Evolutionary conservation across 352 stramenopile genomes (phyloP).

Genomic region (Paralagenidium karlingii): DNA sequence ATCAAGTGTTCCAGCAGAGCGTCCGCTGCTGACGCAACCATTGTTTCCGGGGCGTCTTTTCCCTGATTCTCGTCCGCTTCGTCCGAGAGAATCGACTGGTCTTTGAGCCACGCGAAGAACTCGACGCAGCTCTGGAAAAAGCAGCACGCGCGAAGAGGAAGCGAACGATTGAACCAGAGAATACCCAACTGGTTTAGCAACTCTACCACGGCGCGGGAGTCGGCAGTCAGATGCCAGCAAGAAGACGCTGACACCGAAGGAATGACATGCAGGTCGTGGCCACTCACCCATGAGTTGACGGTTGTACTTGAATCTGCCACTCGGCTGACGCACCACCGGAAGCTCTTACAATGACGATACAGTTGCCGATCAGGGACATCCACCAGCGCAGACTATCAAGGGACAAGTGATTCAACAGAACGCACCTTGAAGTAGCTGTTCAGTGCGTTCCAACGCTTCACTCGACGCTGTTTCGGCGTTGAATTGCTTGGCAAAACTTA

Average conservation of each 20-base stretch:
- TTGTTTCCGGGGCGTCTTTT: not conserved
- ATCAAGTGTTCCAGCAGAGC: constrained; percentile 13
- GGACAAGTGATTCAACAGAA: not conserved
- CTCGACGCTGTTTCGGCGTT: not conserved
- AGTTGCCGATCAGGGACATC: constrained; percentile 2
- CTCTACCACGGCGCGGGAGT: constrained; percentile 8
- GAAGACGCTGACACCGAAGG: not conserved
- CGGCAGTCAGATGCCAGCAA: constrained; percentile 2
- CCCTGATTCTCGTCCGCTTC: constrained; percentile 1
- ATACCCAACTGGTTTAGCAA: constrained; percentile 55
- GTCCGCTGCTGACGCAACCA: constrained; percentile 1
- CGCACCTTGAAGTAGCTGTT: not conserved
- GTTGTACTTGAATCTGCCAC: too few relatives aligned
- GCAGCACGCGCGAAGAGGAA: constrained; percentile 27
- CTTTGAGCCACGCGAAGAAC: constrained; percentile 5
- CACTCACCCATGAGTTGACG: too few relatives aligned
- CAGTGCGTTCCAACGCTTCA: not conserved
- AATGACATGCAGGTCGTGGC: not conserved
- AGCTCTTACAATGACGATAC: constrained; percentile 1
- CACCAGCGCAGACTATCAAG: not conserved
- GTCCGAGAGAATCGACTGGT: too few relatives aligned
- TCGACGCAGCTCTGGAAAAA: constrained; percentile 26
- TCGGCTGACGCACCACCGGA: not conserved
- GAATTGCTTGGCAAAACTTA: constrained; percentile 13
- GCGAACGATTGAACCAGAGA: constrained; percentile 47